Conservation (phyloP, 2,329 filamentous ascomycete species). For the Fusarium nelsonii region DNA sequence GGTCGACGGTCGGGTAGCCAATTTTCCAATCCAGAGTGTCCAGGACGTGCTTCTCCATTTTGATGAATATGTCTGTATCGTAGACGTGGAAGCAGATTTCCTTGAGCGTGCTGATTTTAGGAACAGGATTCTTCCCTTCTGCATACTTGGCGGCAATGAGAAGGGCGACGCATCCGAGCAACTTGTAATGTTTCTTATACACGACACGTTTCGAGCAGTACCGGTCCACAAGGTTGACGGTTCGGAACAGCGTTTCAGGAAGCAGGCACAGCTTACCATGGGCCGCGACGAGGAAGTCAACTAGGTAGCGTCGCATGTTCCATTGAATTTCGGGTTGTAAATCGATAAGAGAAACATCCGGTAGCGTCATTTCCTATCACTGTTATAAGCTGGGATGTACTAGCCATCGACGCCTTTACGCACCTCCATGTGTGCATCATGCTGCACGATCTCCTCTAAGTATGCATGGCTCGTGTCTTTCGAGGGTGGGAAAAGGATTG, state of each 20-base stretch:
- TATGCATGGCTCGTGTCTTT: conserved; percentile 79
- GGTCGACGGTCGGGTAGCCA: conserved; percentile 94
- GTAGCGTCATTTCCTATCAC: conserved; percentile 79
- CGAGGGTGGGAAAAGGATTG: not conserved
- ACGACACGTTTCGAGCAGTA: conserved; percentile 98
- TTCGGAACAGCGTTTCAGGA: conserved; percentile 94
- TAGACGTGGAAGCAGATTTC: conserved; percentile 99
- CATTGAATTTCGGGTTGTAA: conserved; percentile 99
- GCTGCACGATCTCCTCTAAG: conserved; percentile 90
- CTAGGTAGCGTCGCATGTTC: conserved; percentile 98
- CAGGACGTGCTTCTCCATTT: conserved; percentile 99
- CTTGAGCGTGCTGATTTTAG: conserved; percentile 94
- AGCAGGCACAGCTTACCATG: conserved; percentile 94
- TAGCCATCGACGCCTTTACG: not conserved
- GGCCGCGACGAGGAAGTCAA: conserved; percentile 97
- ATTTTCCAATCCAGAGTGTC: conserved; percentile 97
- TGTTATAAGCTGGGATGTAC: no score
- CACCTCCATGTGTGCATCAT: conserved; percentile 95
- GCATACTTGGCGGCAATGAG: conserved; percentile 98
- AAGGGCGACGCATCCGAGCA: conserved; percentile 94
- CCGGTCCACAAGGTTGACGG: conserved; percentile 93
- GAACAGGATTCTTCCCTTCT: conserved; percentile 96
- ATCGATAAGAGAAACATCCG: conserved; percentile 96
- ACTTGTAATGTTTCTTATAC: conserved; percentile 98
- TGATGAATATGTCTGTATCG: conserved; percentile 98